Conservation (phyloP, 176 grass and related monocot species). For the Triticum urartu region DNA sequence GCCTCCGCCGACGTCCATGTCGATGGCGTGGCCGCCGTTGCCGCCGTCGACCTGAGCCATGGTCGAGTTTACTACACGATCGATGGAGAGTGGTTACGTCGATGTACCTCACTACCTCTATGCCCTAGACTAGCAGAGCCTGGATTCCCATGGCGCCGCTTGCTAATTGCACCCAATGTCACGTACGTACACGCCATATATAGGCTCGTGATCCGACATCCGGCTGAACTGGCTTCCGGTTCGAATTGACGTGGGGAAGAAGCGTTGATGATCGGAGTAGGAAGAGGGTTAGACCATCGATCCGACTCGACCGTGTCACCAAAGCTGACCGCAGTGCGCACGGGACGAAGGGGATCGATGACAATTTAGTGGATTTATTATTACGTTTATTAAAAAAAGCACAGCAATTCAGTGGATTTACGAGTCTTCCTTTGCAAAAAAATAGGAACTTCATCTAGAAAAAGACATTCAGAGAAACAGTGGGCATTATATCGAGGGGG, state of each 20-base stretch:
- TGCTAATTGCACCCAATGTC: too few species aligned
- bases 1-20: neutral
- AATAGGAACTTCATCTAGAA: too few species aligned
- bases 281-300: neutral
- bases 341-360: too few species aligned
- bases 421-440: too few species aligned
- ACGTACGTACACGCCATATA: neutral
- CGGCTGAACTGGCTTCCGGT: neutral
- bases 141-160: too few species aligned
- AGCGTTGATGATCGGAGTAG: neutral
- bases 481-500: too few species aligned
- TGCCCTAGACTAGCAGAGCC: neutral
- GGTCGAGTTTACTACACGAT: neutral
- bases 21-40: neutral
- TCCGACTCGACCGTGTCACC: neutral
- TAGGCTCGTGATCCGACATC: neutral
- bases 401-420: too few species aligned
- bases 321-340: too few species aligned
- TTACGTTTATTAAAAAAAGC: too few species aligned
- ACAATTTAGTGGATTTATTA: neutral
- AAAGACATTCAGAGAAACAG: neutral
- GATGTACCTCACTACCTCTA: too few species aligned
- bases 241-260: neutral
- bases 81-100: neutral
- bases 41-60: neutral